phyloP scores from a whole-genome alignment of 768 basidiomycete species.

The Hericium erinaceus region DNA sequence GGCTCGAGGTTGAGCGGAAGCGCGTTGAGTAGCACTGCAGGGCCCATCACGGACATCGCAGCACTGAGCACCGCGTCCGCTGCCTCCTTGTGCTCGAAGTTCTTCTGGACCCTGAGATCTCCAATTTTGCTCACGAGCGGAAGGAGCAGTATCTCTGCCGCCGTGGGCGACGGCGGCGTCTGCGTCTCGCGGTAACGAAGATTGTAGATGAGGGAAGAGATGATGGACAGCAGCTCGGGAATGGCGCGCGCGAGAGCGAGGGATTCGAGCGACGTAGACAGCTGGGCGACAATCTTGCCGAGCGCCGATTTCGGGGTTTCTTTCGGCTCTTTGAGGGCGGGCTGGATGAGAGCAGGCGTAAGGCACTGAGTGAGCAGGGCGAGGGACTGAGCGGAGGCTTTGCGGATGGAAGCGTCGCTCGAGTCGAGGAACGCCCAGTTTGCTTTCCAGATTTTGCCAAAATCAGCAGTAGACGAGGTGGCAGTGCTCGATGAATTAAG shows the following conservation, averaged over 20 bases:
- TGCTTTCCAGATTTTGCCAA: conserved; percentile 62
- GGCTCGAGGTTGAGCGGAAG: conserved; percentile 87
- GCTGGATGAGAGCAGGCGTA: conserved; percentile 47
- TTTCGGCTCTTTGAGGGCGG: conserved; percentile 36
- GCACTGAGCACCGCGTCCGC: conserved; percentile 72
- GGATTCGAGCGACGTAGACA: conserved; percentile 60
- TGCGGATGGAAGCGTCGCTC: conserved; percentile 47
- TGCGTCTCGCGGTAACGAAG: conserved; percentile 42
- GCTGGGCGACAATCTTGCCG: conserved; percentile 51
- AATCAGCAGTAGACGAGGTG: conserved; percentile 42
- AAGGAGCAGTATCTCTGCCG: conserved; percentile 62
- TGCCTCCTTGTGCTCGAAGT: conserved; percentile 85
- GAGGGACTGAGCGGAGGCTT: conserved; percentile 55
- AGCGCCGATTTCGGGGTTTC: conserved; percentile 42
- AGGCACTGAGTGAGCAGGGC: conserved; percentile 62
- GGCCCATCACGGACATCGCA: conserved; percentile 82
- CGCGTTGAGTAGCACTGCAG: conserved; percentile 59
- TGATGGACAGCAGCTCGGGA: conserved; percentile 68
- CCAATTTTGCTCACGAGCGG: conserved; percentile 64
- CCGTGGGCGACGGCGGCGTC: conserved; percentile 35
- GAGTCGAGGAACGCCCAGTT: conserved; percentile 77
- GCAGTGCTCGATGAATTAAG: conserved; percentile 43
- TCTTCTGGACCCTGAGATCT: conserved; percentile 65
- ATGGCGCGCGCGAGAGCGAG: conserved; percentile 66
- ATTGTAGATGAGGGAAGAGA: conserved; percentile 58